Evolutionary conservation across 495 filamentous ascomycete genomes (phyloP), one percentile per base, ranked within the genome.

Genomic region (Talaromyces liani): DNA sequence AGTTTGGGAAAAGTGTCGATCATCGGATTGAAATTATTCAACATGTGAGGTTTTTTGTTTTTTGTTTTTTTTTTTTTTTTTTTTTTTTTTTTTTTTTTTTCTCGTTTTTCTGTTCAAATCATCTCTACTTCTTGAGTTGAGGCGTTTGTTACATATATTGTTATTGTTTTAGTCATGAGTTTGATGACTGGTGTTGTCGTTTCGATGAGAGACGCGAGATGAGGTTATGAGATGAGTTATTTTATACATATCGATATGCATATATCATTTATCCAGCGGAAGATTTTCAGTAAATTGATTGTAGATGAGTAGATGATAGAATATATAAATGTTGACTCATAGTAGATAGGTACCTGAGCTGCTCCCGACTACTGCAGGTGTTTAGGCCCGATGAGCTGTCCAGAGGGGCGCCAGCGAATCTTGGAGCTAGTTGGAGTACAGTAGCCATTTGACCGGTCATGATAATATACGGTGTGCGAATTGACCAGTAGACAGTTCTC

Each of bases 221-320:
- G 53, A 56, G 10, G 29, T 36, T 36, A 58, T 58, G 56, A 58
- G 56, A 31, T 58, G 29, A 58, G 18, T 58, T 58, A 58, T 58
- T 29, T 20, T 22, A 58, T 58, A 58, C 16, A 58, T 58, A 58
- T 41, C 36, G 9, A 41, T 41, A 41, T 49, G 16, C 45, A 49
- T 20, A 49, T 49, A 20, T 49, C 18, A 22, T 20, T 49, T 22
- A 41, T 41, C 36, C 14, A 18, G 29, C n/a, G 14, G 6, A 45
- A 16, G 1, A 6, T 16, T 16, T 45, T 5, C 27, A 45, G 39
- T 45, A 45, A 18, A 6, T 6, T 6, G 29, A 18, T 49, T 20
- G 45, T 49, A 49, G 45, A 49, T 49, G 18, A 24, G 22, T 24
- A 24, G 22, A 24, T 24, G 2, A 36, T 12, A 36, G 5, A 9